phyloP scores from a whole-genome alignment of 805 yeast genomes.

The Pichia rugopelliculosa region DNA sequence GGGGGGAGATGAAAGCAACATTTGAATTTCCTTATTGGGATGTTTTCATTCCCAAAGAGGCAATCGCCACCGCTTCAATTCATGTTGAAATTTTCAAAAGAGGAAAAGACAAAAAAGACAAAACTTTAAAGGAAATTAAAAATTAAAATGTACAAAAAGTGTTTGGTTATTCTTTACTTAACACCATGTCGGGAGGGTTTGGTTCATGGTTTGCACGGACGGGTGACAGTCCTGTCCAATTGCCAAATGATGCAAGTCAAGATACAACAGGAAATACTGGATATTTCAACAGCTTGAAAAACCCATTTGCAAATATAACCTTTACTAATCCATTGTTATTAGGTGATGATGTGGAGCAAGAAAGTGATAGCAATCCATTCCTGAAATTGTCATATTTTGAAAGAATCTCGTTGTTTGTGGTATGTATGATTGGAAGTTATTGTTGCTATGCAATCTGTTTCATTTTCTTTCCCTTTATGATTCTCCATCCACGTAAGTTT shows the following conservation, averaged over 20 bases:
- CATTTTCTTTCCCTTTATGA: constrained; percentile 73
- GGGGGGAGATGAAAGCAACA: not conserved
- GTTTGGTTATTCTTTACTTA: too few relatives aligned
- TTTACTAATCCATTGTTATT: not conserved
- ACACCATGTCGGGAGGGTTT: not conserved
- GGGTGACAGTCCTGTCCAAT: not conserved
- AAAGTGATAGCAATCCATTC: constrained; percentile 17
- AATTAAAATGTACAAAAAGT: too few relatives aligned
- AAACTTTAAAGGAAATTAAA: too few relatives aligned
- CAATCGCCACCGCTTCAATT: too few relatives aligned
- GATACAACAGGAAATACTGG: not conserved
- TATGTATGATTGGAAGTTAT: constrained; percentile 61
- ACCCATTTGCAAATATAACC: not conserved
- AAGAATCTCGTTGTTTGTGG: constrained; percentile 63
- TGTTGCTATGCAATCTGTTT: constrained; percentile 72
- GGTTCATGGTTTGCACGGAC: not conserved
- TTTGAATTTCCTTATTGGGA: too few relatives aligned
- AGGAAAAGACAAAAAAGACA: too few relatives aligned
- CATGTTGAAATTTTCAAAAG: too few relatives aligned
- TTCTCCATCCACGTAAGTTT: constrained; percentile 77
- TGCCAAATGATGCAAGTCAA: not conserved
- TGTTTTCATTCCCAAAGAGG: too few relatives aligned
- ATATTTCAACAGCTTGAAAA: not conserved
- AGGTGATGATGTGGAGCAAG: not conserved
- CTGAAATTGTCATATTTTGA: constrained; percentile 65